Evolutionary conservation across 1,284 basidiomycete genomes (phyloP).

Genomic region (Taiwanofungus camphoratus): DNA sequence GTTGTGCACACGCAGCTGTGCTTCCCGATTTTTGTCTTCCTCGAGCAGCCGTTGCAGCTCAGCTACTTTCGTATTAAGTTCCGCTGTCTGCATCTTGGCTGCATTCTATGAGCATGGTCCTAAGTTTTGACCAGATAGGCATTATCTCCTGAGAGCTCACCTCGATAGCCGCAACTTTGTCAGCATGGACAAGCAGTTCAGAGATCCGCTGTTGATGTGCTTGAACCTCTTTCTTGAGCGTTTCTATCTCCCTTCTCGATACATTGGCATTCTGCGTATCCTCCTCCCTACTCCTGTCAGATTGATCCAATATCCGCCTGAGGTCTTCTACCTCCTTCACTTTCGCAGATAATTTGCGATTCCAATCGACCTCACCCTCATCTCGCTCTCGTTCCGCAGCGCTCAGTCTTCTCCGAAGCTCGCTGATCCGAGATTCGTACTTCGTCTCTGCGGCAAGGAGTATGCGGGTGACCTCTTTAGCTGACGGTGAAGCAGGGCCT

Average conservation of each 20-base stretch:
- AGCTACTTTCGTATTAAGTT: constrained; percentile 39
- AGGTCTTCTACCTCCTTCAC: constrained; percentile 74
- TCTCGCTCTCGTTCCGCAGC: constrained; percentile 67
- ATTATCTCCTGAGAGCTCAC: too few relatives aligned
- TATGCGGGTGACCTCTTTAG: constrained; percentile 70
- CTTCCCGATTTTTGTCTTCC: constrained; percentile 59
- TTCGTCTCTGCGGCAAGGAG: constrained; percentile 73
- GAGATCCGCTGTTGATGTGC: constrained; percentile 40
- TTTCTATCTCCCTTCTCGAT: constrained; percentile 51
- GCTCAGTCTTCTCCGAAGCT: constrained; percentile 54
- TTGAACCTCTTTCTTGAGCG: constrained; percentile 44
- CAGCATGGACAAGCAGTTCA: constrained; percentile 43
- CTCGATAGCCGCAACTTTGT: constrained; percentile 52
- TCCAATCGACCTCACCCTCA: constrained; percentile 83
- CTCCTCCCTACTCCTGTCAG: constrained; percentile 49
- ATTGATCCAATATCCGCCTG: constrained; percentile 50
- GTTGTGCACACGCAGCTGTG: constrained; percentile 62
- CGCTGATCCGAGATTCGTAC: constrained; percentile 69
- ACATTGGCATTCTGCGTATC: constrained; percentile 51
- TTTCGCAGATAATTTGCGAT: constrained; percentile 70
- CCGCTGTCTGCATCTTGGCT: constrained; percentile 37
- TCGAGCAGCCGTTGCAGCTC: constrained; percentile 55
- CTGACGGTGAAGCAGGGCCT: constrained; percentile 42
- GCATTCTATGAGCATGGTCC: constrained; percentile 36
- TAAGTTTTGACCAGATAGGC: too few relatives aligned